Percentiles rank a stretch among this genome's conserved stretches.
Evolutionary conservation across 805 yeast species (phyloP).

Genomic region (Nakazawaea ambrosiae): DNA sequence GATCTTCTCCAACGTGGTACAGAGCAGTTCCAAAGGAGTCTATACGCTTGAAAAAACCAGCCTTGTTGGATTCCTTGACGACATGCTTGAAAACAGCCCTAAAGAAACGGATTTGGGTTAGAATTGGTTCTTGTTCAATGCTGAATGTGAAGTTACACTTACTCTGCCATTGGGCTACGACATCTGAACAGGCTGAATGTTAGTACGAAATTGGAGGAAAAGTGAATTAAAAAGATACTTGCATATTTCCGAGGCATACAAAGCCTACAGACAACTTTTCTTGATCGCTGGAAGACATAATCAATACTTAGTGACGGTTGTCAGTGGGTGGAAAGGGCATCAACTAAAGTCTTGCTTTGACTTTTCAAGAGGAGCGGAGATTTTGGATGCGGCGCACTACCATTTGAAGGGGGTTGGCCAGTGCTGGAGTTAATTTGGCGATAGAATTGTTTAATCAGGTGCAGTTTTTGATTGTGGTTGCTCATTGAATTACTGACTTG

Average conservation of each 20-base stretch:
- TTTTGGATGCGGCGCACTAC: no score
- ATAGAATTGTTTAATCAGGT: no score
- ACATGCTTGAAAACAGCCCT: slow-evolving; percentile 67
- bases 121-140: no score
- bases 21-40: slow-evolving; percentile 90
- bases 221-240: slow-evolving; percentile 23
- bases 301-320: no score
- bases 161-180: slow-evolving; percentile 97
- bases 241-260: slow-evolving; percentile 88
- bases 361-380: no score
- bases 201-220: slow-evolving; percentile 1
- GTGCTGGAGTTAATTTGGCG: no score
- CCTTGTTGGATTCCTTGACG: slow-evolving; percentile 45
- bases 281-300: neutral
- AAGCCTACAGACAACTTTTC: slow-evolving; percentile 61
- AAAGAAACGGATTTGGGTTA: neutral
- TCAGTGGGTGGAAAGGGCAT: no score
- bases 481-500: no score
- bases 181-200: slow-evolving; percentile 39
- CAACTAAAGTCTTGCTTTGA: no score
- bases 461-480: no score
- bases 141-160: slow-evolving; percentile 15
- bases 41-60: slow-evolving; percentile 39
- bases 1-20: slow-evolving; percentile 76
- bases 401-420: no score